Evolutionary conservation across 2,329 filamentous ascomycete genomes (phyloP).

Genomic region (Eutypella sp.): DNA sequence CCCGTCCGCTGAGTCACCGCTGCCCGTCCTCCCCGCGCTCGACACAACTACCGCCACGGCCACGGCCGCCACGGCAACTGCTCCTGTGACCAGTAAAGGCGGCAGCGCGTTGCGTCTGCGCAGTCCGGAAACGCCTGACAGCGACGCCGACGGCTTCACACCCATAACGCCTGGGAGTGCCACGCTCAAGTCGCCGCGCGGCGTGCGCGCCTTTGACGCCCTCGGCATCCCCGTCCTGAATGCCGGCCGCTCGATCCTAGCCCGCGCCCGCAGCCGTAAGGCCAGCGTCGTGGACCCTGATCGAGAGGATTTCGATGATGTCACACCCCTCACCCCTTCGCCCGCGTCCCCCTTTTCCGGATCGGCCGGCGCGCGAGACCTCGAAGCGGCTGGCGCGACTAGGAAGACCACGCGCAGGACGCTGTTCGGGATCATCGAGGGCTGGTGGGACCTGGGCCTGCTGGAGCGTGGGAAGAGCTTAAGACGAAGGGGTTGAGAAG

Average conservation of each 20-base stretch:
- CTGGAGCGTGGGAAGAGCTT: conserved; percentile 37
- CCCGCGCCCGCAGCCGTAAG: conserved; percentile 14
- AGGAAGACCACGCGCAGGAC: conserved; percentile 39
- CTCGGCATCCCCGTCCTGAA: conserved; percentile 22
- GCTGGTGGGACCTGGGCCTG: conserved; percentile 51
- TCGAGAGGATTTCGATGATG: conserved; percentile 17
- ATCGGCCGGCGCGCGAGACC: not conserved
- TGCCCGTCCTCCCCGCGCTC: conserved; percentile 8
- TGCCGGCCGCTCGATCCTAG: not conserved
- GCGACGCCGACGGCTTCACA: conserved; percentile 22
- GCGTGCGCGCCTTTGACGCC: conserved; percentile 22
- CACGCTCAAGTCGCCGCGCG: conserved; percentile 10
- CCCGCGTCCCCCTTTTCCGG: too few relatives aligned
- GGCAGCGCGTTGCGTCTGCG: too few relatives aligned
- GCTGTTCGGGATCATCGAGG: conserved; percentile 43
- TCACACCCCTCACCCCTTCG: conserved; percentile 21
- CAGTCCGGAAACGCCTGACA: conserved; percentile 15
- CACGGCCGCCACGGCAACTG: conserved; percentile 11
- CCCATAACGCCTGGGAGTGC: conserved; percentile 22
- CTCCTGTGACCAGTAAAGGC: too few relatives aligned
- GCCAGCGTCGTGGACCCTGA: conserved; percentile 3
- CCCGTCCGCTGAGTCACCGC: conserved; percentile 8
- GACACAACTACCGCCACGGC: conserved; percentile 4
- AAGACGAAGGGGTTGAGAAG: conserved; percentile 13
- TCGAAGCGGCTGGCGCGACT: conserved; percentile 4